Percentiles rank a stretch among this genome's conserved stretches.
Evolutionary conservation across 2,329 filamentous ascomycete species (phyloP).

Genomic region (Gnomoniopsis sp.): DNA sequence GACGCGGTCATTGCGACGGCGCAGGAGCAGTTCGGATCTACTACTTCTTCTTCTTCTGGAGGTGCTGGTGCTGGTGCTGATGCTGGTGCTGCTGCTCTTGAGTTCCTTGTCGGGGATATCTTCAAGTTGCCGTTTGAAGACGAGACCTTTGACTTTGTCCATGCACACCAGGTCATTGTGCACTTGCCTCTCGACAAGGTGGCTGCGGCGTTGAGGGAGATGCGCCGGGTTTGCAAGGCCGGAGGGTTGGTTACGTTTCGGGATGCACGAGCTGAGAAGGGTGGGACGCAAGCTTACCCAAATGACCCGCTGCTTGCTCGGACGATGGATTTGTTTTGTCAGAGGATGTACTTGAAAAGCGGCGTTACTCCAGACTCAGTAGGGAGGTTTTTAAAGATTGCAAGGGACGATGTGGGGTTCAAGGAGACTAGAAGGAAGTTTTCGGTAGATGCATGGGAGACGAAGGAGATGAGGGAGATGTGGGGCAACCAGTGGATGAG

Average conservation of each 20-base stretch:
- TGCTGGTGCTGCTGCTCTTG: no score
- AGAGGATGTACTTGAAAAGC: neutral
- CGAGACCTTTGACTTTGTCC: conserved; percentile 54
- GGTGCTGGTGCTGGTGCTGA: no score
- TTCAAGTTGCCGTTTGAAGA: conserved; percentile 36
- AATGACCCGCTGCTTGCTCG: neutral
- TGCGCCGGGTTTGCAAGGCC: conserved; percentile 41
- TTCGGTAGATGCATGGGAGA: neutral
- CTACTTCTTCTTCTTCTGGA: no score
- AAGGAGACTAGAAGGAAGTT: neutral
- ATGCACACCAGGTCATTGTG: conserved; percentile 55
- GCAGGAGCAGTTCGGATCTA: conserved; percentile 12
- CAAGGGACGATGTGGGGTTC: neutral
- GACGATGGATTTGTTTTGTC: neutral
- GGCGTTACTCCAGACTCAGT: neutral
- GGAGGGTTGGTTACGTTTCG: neutral
- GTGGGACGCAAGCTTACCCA: neutral
- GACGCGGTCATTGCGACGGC: conserved; percentile 28
- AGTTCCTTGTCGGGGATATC: conserved; percentile 29
- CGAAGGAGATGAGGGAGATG: neutral
- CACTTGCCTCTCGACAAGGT: conserved; percentile 49
- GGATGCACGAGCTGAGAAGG: neutral
- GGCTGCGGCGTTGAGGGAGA: conserved; percentile 43
- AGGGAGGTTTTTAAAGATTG: neutral
- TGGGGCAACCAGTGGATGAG: neutral